Evolutionary conservation across 2,329 filamentous ascomycete species (phyloP).

Genomic region (Sporothrix schenckii): DNA sequence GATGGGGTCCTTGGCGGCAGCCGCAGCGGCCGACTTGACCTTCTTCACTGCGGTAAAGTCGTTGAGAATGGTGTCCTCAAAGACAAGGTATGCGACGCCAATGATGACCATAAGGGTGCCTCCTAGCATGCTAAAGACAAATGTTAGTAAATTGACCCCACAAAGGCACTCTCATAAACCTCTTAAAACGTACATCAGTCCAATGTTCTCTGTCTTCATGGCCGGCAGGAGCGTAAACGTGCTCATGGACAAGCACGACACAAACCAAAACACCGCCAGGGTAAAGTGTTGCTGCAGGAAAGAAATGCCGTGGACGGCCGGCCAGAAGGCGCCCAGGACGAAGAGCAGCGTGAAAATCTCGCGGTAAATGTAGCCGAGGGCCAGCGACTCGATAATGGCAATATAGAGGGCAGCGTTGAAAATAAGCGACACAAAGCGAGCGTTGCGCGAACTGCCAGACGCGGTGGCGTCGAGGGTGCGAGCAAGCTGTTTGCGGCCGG

Average conservation of each 20-base stretch:
- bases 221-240: conserved; percentile 86
- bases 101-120: conserved; percentile 76
- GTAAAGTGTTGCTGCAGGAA: conserved; percentile 70
- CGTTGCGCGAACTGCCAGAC: conserved; percentile 41
- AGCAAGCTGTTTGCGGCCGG: conserved; percentile 70
- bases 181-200: conserved; percentile 64
- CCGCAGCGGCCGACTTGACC: conserved; percentile 34
- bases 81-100: conserved; percentile 76
- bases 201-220: conserved; percentile 77
- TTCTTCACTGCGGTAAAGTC: conserved; percentile 47
- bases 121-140: conserved; percentile 63
- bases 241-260: conserved; percentile 82
- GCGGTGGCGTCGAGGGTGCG: conserved; percentile 65
- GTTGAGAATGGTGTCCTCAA: conserved; percentile 66
- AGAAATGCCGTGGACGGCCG: conserved; percentile 68
- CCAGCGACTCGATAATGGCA: conserved; percentile 76
- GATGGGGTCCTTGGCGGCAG: conserved; percentile 47
- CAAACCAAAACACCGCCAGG: conserved; percentile 70
- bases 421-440: conserved; percentile 55
- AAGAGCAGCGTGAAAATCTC: conserved; percentile 85
- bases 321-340: conserved; percentile 76
- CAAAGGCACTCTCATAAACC: not conserved
- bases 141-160: not conserved
- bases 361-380: conserved; percentile 87
- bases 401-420: conserved; percentile 70